Evolutionary conservation across 1,139 yeast genomes (phyloP).

Genomic region (Candida glucosophila): DNA sequence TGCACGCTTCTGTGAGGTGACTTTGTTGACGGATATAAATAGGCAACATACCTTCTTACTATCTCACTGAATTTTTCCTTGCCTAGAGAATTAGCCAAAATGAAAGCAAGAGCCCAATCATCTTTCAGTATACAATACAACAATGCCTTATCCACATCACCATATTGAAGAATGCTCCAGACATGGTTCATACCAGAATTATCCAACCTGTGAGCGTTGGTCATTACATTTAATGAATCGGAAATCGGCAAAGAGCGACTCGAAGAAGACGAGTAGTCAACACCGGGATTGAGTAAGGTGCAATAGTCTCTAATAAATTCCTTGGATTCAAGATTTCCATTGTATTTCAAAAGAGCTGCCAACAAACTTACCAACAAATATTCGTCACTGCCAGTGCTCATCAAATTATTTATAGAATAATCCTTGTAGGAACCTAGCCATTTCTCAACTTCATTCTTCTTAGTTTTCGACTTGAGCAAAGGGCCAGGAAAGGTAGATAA

Average conservation of each 20-base stretch:
- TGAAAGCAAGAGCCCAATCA: slow-evolving; percentile 73
- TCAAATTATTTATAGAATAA: slow-evolving; percentile 10
- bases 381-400: slow-evolving; percentile 8
- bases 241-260: slow-evolving; percentile 8
- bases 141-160: slow-evolving; percentile 62
- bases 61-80: slow-evolving; percentile 53
- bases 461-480: slow-evolving; percentile 43
- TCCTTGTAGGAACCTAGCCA: no score
- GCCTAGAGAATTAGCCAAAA: slow-evolving; percentile 61
- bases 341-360: slow-evolving; percentile 16
- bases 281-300: slow-evolving; percentile 24
- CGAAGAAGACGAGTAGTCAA: slow-evolving; percentile 15
- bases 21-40: slow-evolving; percentile 28
- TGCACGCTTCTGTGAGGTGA: slow-evolving; percentile 38
- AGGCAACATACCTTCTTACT: slow-evolving; percentile 38
- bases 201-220: slow-evolving; percentile 30
- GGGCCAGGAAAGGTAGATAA: slow-evolving; percentile 54
- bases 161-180: slow-evolving; percentile 42
- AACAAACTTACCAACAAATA: slow-evolving; percentile 24
- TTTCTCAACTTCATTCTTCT: slow-evolving; percentile 55
- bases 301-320: slow-evolving; percentile 21
- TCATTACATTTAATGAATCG: slow-evolving; percentile 12
- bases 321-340: slow-evolving; percentile 21
- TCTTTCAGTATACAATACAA: slow-evolving; percentile 51
- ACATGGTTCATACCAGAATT: slow-evolving; percentile 25